phyloP scores from a whole-genome alignment of 2,329 filamentous ascomycete species.

The Fusarium euwallaceae region DNA sequence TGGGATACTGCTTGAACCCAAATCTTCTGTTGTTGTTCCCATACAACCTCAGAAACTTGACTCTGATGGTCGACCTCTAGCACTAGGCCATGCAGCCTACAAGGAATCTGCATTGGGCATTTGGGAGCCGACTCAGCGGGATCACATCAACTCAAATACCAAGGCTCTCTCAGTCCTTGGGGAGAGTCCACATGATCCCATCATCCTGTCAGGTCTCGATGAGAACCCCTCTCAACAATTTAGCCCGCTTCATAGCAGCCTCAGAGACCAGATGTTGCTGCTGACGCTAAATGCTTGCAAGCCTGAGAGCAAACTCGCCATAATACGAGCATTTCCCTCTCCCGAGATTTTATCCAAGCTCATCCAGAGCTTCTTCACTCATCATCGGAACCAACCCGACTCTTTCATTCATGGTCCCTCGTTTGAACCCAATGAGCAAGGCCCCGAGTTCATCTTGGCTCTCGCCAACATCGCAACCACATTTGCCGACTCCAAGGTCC shows the following conservation, averaged over 20 bases:
- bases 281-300: slow-evolving; percentile 28
- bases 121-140: slow-evolving; percentile 24
- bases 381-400: slow-evolving; percentile 21
- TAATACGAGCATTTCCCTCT: slow-evolving; percentile 26
- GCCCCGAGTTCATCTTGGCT: slow-evolving; percentile 16
- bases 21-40: neutral
- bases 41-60: slow-evolving; percentile 8
- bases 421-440: slow-evolving; percentile 16
- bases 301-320: slow-evolving; percentile 18
- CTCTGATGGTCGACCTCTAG: slow-evolving; percentile 6
- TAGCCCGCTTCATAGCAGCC: slow-evolving; percentile 8
- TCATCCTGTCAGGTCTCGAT: neutral
- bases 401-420: slow-evolving; percentile 24
- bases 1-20: neutral
- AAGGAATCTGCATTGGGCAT: slow-evolving; percentile 23
- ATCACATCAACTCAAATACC: slow-evolving; percentile 19
- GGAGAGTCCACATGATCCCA: slow-evolving; percentile 14
- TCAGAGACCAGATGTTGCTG: slow-evolving; percentile 23
- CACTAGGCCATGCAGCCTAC: slow-evolving; percentile 24
- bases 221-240: slow-evolving; percentile 11
- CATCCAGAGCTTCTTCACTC: slow-evolving; percentile 25
- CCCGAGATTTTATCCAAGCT: slow-evolving; percentile 24
- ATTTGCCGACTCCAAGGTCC: slow-evolving; percentile 12
- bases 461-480: slow-evolving; percentile 10
- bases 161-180: slow-evolving; percentile 25